These are phyloP conservation scores for Claviceps sp. DNA, from an alignment of 2,329 filamentous ascomycete genomes.

Conservation along the genomic window DNA sequence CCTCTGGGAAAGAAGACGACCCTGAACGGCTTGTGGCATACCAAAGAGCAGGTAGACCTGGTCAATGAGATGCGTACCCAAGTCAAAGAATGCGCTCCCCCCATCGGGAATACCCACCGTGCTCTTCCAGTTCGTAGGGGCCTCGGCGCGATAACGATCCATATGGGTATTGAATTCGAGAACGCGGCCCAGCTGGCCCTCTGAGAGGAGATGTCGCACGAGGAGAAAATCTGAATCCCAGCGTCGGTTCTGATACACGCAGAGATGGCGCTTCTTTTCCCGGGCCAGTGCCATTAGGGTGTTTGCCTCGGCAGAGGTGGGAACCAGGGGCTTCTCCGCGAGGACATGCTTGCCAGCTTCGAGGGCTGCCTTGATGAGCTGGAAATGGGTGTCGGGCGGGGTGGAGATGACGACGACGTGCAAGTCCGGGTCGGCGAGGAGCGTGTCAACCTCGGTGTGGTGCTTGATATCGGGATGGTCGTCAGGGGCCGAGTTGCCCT, in stretches of 20 bases:
- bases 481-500: conserved; percentile 50
- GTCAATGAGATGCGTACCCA: conserved; percentile 65
- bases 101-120: conserved; percentile 43
- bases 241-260: conserved; percentile 64
- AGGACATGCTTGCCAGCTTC: conserved; percentile 64
- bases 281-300: conserved; percentile 44
- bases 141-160: conserved; percentile 54
- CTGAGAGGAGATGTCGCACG: conserved; percentile 45
- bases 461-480: conserved; percentile 54
- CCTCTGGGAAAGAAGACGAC: conserved; percentile 53
- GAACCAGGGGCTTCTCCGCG: conserved; percentile 74
- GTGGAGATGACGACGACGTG: conserved; percentile 61
- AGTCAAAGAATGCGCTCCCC: conserved; percentile 57
- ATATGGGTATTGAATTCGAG: conserved; percentile 72
- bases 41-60: conserved; percentile 62
- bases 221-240: conserved; percentile 70
- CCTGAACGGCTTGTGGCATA: conserved; percentile 52
- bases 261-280: conserved; percentile 37
- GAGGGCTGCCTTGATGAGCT: conserved; percentile 49
- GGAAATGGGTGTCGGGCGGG: conserved; percentile 57
- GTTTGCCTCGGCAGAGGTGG: conserved; percentile 53
- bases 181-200: conserved; percentile 52
- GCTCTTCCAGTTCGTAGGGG: conserved; percentile 54
- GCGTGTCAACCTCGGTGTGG: conserved; percentile 46
- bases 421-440: conserved; percentile 52